phyloP scores from a whole-genome alignment of 2,329 filamentous ascomycete genomes.

The Xylaria sp. region DNA sequence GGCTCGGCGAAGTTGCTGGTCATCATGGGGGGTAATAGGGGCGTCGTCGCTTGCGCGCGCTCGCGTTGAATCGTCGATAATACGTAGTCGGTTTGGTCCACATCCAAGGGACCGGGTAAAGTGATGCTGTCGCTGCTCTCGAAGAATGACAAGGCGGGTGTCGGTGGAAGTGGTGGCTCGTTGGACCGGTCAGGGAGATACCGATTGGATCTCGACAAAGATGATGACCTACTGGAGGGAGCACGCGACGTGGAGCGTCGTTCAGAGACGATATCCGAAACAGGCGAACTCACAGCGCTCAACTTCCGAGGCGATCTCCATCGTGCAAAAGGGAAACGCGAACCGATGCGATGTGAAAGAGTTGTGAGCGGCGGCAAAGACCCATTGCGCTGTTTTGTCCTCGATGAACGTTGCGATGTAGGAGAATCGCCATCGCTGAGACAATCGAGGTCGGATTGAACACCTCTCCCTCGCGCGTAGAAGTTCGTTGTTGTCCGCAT shows the following conservation, averaged over 20 bases:
- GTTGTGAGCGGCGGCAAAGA: constrained; percentile 69
- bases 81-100: constrained; percentile 62
- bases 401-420: constrained; percentile 58
- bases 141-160: constrained; percentile 72
- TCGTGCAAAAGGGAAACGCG: constrained; percentile 66
- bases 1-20: constrained; percentile 66
- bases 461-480: constrained; percentile 58
- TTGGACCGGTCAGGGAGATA: constrained; percentile 56
- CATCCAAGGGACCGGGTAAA: constrained; percentile 60
- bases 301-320: constrained; percentile 61
- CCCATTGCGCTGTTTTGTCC: constrained; percentile 65
- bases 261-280: constrained; percentile 86
- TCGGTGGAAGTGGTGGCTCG: constrained; percentile 68
- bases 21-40: constrained; percentile 84
- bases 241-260: constrained; percentile 75
- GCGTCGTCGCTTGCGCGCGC: constrained; percentile 77
- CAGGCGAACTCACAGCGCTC: constrained; percentile 66
- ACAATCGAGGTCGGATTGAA: constrained; percentile 75
- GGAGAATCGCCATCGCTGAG: constrained; percentile 71
- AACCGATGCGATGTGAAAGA: constrained; percentile 73
- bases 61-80: constrained; percentile 66
- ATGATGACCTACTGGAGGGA: constrained; percentile 81
- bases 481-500: constrained; percentile 52
- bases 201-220: constrained; percentile 72
- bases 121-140: constrained; percentile 68